A percentile compares a stretch with the other conserved stretches of the same genome.
phyloP scores from a whole-genome alignment of 1,284 basidiomycete genomes.

The Leccinum griseonigrum region DNA sequence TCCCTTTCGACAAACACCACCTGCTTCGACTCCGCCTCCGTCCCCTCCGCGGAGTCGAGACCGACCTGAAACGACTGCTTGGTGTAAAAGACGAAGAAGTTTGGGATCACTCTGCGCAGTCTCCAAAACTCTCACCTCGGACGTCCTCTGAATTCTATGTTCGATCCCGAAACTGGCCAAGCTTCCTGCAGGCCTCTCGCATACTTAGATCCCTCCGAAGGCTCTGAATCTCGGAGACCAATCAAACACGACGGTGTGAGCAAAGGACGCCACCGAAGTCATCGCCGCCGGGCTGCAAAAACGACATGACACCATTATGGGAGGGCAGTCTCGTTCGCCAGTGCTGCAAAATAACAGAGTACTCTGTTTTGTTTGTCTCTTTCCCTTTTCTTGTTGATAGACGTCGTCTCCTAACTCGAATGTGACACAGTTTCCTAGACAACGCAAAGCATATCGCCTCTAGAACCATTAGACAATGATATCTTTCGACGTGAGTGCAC shows the following conservation, averaged over 20 bases:
- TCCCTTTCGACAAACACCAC: constrained; percentile 43
- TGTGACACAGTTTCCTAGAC: constrained; percentile 47
- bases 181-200: constrained; percentile 42
- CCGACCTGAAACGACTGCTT: constrained; percentile 49
- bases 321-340: constrained; percentile 48
- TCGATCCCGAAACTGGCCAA: constrained; percentile 28
- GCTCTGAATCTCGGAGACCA: constrained; percentile 34
- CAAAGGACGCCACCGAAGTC: constrained; percentile 46
- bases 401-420: constrained; percentile 25
- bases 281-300: constrained; percentile 45
- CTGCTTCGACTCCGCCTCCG: constrained; percentile 48
- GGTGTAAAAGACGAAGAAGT: constrained; percentile 48
- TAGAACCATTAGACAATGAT: constrained; percentile 94
- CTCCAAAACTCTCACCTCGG: constrained; percentile 17
- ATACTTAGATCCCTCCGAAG: constrained; percentile 38
- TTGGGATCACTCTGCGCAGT: constrained; percentile 12
- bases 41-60: constrained; percentile 54
- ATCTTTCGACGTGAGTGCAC: constrained; percentile 72
- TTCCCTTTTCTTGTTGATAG: background rate
- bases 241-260: constrained; percentile 40
- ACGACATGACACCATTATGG: constrained; percentile 62
- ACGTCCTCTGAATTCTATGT: constrained; percentile 32
- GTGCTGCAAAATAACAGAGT: constrained; percentile 46
- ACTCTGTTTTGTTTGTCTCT: constrained; percentile 60
- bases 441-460: constrained; percentile 75